A percentile compares a stretch with the other conserved stretches of the same genome.
Conservation (phyloP, 2,329 filamentous ascomycete species). For the Penicillium fuscoglaucum region DNA sequence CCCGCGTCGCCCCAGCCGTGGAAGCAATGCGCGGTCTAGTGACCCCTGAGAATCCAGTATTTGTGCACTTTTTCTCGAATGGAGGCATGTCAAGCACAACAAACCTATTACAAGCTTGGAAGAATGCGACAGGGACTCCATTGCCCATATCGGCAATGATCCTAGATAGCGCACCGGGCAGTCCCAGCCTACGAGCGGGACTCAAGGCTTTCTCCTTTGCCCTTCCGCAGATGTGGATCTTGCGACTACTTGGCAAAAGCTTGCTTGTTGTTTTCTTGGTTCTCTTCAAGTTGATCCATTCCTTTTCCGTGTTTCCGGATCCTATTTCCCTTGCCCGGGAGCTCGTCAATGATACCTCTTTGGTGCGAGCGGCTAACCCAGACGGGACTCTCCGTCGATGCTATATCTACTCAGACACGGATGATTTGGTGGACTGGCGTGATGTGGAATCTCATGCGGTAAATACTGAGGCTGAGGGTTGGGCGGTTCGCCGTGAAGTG, state of each 20-base stretch:
- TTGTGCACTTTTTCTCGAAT: constrained; percentile 54
- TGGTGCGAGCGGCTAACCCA: constrained; percentile 18
- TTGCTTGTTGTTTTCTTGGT: constrained; percentile 29
- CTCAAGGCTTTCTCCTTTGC: constrained; percentile 39
- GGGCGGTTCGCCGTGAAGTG: constrained; percentile 37
- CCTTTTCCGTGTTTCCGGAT: constrained; percentile 24
- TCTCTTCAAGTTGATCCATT: constrained; percentile 20
- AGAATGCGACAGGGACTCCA: constrained; percentile 29
- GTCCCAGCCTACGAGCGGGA: constrained; percentile 25
- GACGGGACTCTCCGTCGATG: constrained; percentile 27
- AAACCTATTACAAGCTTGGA: constrained; percentile 44
- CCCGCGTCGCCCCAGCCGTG: constrained; percentile 37
- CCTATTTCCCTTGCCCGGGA: constrained; percentile 30
- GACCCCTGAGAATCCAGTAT: constrained; percentile 30
- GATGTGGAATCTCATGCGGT: constrained; percentile 42
- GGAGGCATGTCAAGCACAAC: constrained; percentile 47
- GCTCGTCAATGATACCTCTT: constrained; percentile 33
- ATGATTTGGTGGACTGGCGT: constrained; percentile 38
- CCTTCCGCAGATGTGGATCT: constrained; percentile 34
- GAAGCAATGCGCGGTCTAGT: constrained; percentile 33
- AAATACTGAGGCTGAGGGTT: constrained; percentile 34
- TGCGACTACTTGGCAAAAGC: constrained; percentile 30
- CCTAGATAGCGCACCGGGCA: constrained; percentile 50
- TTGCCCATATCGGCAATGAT: constrained; percentile 46
- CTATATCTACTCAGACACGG: constrained; percentile 44